Conservation (phyloP, 2,329 filamentous ascomycete genomes). For the Exophiala alcalophila region DNA sequence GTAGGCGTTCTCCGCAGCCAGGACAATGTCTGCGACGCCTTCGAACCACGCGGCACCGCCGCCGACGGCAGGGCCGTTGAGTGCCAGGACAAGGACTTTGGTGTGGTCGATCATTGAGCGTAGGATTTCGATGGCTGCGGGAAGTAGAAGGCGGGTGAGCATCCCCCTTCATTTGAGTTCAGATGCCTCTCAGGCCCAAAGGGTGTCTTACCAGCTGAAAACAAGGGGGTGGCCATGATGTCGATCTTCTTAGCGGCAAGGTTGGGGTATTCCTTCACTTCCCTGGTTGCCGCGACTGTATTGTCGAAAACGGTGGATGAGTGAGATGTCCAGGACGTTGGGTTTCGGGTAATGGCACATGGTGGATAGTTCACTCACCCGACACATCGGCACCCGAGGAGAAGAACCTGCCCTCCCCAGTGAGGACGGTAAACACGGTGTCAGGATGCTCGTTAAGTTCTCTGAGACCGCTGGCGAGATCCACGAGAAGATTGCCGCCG, state of each 20-base stretch:
- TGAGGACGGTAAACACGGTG: constrained; percentile 52
- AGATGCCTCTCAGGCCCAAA: no score
- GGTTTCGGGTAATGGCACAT: no score
- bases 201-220: constrained; percentile 9
- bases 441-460: constrained; percentile 48
- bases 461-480: constrained; percentile 44
- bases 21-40: constrained; percentile 49
- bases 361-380: no score
- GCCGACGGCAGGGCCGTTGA: constrained; percentile 52
- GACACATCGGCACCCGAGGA: constrained; percentile 50
- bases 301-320: constrained; percentile 32
- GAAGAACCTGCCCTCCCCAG: constrained; percentile 52
- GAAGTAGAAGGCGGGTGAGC: no score
- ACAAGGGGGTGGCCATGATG: constrained; percentile 14
- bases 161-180: no score
- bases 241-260: constrained; percentile 23
- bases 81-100: constrained; percentile 51
- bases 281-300: constrained; percentile 3
- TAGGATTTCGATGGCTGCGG: constrained; percentile 17
- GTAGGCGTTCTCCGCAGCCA: constrained; percentile 45
- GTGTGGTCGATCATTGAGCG: constrained; percentile 46
- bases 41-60: constrained; percentile 53
- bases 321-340: no score
- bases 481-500: constrained; percentile 45
- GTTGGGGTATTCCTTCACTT: constrained; percentile 4